Evolutionary conservation across 129 eudicot species (phyloP).

Genomic region (Helichrysum umbraculigerum): DNA sequence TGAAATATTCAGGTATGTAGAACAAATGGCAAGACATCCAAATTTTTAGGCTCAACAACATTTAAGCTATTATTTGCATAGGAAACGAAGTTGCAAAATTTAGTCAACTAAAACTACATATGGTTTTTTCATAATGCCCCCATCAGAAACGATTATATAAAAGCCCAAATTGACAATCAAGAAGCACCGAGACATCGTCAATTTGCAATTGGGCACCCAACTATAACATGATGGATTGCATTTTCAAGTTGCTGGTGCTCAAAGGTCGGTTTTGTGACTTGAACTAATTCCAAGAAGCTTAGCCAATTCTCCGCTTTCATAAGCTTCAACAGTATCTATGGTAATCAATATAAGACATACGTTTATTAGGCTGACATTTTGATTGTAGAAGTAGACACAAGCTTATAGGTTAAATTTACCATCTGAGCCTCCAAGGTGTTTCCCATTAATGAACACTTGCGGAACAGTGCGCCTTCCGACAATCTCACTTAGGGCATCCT

Average conservation of each 20-base stretch:
- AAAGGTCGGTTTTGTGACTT: slow-evolving; percentile 32
- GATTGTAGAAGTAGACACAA: not conserved
- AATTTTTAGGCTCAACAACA: not conserved
- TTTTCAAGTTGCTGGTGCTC: slow-evolving; percentile 23
- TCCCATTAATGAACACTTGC: slow-evolving; percentile 94
- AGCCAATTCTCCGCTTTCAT: slow-evolving; percentile 72
- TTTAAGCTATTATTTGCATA: not conserved
- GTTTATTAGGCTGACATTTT: not conserved
- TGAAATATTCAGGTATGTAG: not conserved
- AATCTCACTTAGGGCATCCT: slow-evolving; percentile 72
- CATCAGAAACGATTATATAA: not conserved
- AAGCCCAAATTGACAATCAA: not conserved
- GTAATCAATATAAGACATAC: not conserved
- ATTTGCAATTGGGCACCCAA: not conserved
- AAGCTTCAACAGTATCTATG: slow-evolving; percentile 86
- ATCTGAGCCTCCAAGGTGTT: slow-evolving; percentile 98
- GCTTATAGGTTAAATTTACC: slow-evolving; percentile 52
- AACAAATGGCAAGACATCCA: not conserved
- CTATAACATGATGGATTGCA: slow-evolving; percentile 4
- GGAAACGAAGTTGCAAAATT: not conserved
- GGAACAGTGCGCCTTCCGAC: slow-evolving; percentile 96
- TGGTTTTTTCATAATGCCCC: not conserved
- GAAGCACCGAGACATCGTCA: not conserved
- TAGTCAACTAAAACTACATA: slow-evolving; percentile 5
- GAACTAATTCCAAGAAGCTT: slow-evolving; percentile 65